phyloP scores from a whole-genome alignment of 495 filamentous ascomycete species.

The Annulohypoxylon moriforme region DNA sequence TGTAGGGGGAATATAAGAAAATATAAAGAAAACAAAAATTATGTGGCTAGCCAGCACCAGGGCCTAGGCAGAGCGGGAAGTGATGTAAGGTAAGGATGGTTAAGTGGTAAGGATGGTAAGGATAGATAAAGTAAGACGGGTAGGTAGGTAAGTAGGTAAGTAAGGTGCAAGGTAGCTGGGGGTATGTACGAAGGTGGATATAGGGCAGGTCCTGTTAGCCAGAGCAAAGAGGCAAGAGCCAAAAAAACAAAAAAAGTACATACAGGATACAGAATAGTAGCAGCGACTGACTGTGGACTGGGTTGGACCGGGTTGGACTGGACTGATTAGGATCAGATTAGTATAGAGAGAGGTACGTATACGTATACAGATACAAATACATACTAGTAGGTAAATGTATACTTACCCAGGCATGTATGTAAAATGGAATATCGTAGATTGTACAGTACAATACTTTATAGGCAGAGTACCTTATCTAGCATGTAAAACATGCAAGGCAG shows the following conservation, averaged over 20 bases:
- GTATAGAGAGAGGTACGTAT: conserved; percentile 22
- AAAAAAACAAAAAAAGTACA: no score
- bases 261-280: not conserved
- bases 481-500: conserved; percentile 36
- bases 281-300: no score
- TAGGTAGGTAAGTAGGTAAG: conserved; percentile 14
- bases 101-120: conserved; percentile 32
- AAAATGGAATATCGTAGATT: not conserved
- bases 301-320: not conserved
- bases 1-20: conserved; percentile 32
- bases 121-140: conserved; percentile 41
- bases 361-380: not conserved
- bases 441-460: conserved; percentile 12
- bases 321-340: conserved; percentile 3
- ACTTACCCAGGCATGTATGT: not conserved
- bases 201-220: conserved; percentile 25
- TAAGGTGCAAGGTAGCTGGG: conserved; percentile 1
- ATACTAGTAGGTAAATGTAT: no score
- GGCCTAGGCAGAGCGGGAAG: conserved; percentile 45
- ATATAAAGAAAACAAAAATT: conserved; percentile 34
- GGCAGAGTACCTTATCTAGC: conserved; percentile 35
- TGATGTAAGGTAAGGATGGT: conserved; percentile 38
- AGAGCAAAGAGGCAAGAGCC: conserved; percentile 5
- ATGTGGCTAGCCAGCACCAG: conserved; percentile 44
- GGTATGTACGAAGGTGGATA: conserved; percentile 28